Evolutionary conservation across 1,139 yeast species (phyloP).

Genomic region (Suhomyces guaymorum): DNA sequence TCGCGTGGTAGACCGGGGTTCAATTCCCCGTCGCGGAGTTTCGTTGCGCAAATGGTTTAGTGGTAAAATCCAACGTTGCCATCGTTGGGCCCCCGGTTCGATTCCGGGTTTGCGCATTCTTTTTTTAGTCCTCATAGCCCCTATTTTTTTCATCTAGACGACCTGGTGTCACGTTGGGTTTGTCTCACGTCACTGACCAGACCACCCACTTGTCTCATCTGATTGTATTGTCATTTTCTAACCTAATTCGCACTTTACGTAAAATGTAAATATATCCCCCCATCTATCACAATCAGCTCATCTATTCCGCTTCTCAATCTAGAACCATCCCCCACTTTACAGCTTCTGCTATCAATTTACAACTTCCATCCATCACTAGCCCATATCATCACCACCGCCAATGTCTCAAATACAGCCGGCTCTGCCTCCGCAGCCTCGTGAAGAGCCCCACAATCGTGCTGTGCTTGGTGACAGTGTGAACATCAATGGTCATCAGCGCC

Average conservation of each 20-base stretch:
- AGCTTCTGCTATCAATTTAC: background rate
- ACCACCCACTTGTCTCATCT: background rate
- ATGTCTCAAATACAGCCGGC: conserved; percentile 7
- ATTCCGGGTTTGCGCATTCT: conserved; percentile 18
- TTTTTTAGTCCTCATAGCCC: conserved; percentile 2
- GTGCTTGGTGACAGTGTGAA: background rate
- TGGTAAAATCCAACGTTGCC: conserved; percentile 19
- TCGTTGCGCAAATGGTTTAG: conserved; percentile 20
- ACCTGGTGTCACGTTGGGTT: too few relatives aligned
- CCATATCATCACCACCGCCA: background rate
- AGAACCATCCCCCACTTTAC: too few relatives aligned
- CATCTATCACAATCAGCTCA: background rate
- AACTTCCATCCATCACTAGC: background rate
- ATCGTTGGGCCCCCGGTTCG: conserved; percentile 21
- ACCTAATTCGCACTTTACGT: background rate
- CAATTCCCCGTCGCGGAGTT: conserved; percentile 70
- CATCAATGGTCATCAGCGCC: conserved; percentile 15
- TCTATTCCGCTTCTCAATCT: too few relatives aligned
- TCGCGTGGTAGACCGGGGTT: conserved; percentile 71
- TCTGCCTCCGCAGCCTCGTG: conserved; percentile 2
- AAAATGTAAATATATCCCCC: background rate
- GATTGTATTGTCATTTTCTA: too few relatives aligned
- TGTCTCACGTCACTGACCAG: too few relatives aligned
- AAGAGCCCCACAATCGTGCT: conserved; percentile 2
- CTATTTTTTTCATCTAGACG: background rate